Evolutionary conservation across 495 filamentous ascomycete genomes (phyloP).

Genomic region (Poronia punctata): DNA sequence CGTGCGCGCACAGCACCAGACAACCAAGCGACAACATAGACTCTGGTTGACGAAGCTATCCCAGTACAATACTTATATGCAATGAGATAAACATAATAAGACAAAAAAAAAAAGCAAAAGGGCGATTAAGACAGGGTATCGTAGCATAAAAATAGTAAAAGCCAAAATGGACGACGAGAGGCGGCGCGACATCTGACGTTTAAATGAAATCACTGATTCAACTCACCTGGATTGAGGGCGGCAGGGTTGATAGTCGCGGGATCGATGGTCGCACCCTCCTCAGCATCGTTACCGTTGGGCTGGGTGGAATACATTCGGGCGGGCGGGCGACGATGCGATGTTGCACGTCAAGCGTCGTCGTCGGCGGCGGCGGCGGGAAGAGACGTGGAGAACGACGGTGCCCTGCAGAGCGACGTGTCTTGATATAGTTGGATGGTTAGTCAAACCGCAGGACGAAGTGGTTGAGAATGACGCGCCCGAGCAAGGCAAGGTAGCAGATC

Average conservation of each 20-base stretch:
- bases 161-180: background rate
- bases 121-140: conserved; percentile 13
- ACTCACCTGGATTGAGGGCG: conserved; percentile 48
- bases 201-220: conserved; percentile 11
- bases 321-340: conserved; percentile 27
- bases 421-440: conserved; percentile 48
- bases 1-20: too few relatives aligned
- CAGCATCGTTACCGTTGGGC: conserved; percentile 50
- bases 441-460: conserved; percentile 23
- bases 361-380: conserved; percentile 21
- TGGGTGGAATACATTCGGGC: conserved; percentile 49
- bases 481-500: conserved; percentile 26
- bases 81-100: too few relatives aligned
- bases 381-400: conserved; percentile 30
- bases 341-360: conserved; percentile 22
- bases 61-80: too few relatives aligned
- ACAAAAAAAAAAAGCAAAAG: conserved; percentile 1
- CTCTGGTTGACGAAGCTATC: too few relatives aligned
- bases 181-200: conserved; percentile 7
- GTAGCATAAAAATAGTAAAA: background rate
- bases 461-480: conserved; percentile 40
- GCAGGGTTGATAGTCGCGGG: conserved; percentile 49
- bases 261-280: conserved; percentile 51
- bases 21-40: too few relatives aligned
- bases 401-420: conserved; percentile 50